phyloP scores from a whole-genome alignment of 768 basidiomycete species.

The Collybia sp. region DNA sequence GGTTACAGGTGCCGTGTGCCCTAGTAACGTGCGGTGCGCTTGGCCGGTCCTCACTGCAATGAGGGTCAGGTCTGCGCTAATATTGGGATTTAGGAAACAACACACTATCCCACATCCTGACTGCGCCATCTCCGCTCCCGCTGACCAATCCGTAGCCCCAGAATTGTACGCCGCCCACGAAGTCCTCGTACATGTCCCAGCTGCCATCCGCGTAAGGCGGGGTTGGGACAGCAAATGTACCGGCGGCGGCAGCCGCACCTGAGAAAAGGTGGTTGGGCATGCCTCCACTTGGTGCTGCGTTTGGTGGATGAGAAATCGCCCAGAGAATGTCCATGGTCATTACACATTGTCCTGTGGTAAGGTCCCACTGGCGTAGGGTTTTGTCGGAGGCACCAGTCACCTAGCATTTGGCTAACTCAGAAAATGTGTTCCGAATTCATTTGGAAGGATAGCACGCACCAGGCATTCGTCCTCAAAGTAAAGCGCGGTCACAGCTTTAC shows the following conservation, averaged over 20 bases:
- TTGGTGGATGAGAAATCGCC: constrained; percentile 91
- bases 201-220: constrained; percentile 87
- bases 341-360: constrained; percentile 95
- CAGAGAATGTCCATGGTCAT: constrained; percentile 99
- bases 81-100: not conserved
- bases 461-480: constrained; percentile 95
- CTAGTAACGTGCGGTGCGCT: constrained; percentile 86
- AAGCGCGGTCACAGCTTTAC: constrained; percentile 85
- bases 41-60: constrained; percentile 92
- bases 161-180: constrained; percentile 96
- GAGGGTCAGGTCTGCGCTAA: not conserved
- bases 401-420: constrained; percentile 33
- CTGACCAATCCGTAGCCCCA: constrained; percentile 98
- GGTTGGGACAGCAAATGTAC: constrained; percentile 74
- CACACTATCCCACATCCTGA: constrained; percentile 99
- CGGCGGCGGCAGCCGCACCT: constrained; percentile 49
- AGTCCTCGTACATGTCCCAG: constrained; percentile 95
- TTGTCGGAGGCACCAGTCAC: constrained; percentile 98
- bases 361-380: constrained; percentile 97
- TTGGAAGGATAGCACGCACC: constrained; percentile 38
- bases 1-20: constrained; percentile 91
- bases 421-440: not conserved
- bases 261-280: constrained; percentile 45
- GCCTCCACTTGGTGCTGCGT: constrained; percentile 31
- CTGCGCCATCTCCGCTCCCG: constrained; percentile 95